Conservation (phyloP, 73 alveolate genomes). For the Paramecium bursaria region DNA sequence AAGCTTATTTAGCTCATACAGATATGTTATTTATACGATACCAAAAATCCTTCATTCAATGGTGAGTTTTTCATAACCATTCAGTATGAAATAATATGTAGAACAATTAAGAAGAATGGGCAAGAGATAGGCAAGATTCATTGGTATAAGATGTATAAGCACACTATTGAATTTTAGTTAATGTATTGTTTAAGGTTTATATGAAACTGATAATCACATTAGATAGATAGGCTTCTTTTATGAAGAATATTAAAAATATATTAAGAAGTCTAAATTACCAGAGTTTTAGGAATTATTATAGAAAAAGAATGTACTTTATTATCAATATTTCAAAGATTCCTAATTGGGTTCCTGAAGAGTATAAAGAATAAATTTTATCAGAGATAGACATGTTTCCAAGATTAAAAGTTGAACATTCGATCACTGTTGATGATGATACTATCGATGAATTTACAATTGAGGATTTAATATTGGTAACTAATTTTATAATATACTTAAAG, state of each 20-base stretch:
- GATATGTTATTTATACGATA: slow-evolving; percentile 6
- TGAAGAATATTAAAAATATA: slow-evolving; percentile 3
- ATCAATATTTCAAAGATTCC: slow-evolving; percentile 26
- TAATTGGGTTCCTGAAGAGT: slow-evolving; percentile 61
- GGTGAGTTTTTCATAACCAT: slow-evolving; percentile 17
- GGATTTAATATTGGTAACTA: slow-evolving; percentile 9
- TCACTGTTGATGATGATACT: slow-evolving; percentile 60
- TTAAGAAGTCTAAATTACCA: slow-evolving; percentile 35
- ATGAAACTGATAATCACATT: slow-evolving; percentile 39
- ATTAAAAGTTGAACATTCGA: background rate
- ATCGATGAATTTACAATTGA: slow-evolving; percentile 31
- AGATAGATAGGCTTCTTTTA: slow-evolving; percentile 9
- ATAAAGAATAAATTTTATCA: background rate
- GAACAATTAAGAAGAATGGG: slow-evolving; percentile 9
- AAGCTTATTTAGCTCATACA: background rate
- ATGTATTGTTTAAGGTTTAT: slow-evolving; percentile 43
- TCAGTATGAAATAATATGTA: background rate
- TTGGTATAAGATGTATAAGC: slow-evolving; percentile 56
- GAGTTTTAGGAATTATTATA: slow-evolving; percentile 20
- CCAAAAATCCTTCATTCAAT: slow-evolving; percentile 41
- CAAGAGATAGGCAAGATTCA: slow-evolving; percentile 16
- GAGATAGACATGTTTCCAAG: slow-evolving; percentile 49
- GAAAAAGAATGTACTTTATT: background rate
- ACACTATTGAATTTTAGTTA: slow-evolving; percentile 2
- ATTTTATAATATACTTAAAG: background rate